phyloP scores from a whole-genome alignment of 2,329 filamentous ascomycete genomes.

The Aphanocladium album region DNA sequence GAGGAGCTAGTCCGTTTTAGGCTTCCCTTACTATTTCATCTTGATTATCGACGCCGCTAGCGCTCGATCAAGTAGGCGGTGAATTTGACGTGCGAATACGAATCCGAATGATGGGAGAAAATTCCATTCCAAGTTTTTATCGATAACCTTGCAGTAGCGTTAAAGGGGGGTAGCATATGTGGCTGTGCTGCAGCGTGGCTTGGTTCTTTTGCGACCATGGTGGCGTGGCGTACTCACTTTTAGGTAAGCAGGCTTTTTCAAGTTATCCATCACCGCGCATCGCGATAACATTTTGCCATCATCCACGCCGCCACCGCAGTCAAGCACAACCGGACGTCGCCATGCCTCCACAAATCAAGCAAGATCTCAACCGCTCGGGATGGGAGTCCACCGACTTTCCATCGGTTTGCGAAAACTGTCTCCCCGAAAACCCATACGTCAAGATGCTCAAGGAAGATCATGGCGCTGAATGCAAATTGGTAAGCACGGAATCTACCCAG shows the following conservation, averaged over 20 bases:
- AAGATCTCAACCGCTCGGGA: constrained; percentile 89
- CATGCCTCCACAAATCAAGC: constrained; percentile 91
- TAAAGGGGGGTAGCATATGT: not conserved
- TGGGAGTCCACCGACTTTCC: constrained; percentile 94
- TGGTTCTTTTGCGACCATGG: not conserved
- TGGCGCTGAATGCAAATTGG: constrained; percentile 76
- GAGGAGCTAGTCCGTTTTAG: not conserved
- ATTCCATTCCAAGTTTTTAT: not conserved
- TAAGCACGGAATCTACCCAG: constrained; percentile 19
- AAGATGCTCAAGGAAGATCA: constrained; percentile 99
- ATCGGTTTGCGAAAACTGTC: constrained; percentile 84
- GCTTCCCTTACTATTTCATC: not conserved
- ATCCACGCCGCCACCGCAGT: not conserved
- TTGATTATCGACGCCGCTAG: not conserved
- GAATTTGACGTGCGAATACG: constrained; percentile 17
- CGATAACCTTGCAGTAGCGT: not conserved
- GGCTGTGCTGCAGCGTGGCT: not conserved
- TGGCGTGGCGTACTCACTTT: not conserved
- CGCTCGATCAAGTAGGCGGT: constrained; percentile 13
- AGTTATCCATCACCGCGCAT: not conserved
- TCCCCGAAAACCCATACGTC: constrained; percentile 95
- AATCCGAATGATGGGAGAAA: constrained; percentile 13
- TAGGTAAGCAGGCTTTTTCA: constrained; percentile 6
- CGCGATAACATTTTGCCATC: not conserved
- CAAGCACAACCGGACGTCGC: constrained; percentile 6